phyloP scores from a whole-genome alignment of 768 basidiomycete species.

The Leccinum barrowsii region DNA sequence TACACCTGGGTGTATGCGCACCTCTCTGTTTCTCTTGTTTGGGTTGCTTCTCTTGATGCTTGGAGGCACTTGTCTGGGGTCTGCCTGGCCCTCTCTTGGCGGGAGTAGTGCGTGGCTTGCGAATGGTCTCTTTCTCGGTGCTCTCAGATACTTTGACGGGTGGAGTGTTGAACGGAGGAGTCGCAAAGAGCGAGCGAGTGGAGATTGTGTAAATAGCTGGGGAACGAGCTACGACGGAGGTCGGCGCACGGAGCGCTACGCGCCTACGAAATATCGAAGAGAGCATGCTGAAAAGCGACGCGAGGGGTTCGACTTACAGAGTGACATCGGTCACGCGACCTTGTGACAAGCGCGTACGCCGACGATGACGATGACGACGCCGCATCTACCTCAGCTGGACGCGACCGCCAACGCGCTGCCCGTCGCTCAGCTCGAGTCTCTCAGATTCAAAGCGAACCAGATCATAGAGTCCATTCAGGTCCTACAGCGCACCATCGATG shows the following conservation, averaged over 20 bases:
- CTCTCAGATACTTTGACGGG: not conserved
- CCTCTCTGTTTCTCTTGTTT: conserved; percentile 9
- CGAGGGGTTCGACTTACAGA: not conserved
- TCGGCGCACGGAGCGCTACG: not conserved
- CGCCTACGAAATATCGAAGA: conserved; percentile 17
- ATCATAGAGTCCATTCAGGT: conserved; percentile 73
- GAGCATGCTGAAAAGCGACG: conserved; percentile 4
- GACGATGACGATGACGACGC: not conserved
- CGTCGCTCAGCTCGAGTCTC: conserved; percentile 68
- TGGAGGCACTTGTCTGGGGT: not conserved
- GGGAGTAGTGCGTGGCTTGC: conserved; percentile 1
- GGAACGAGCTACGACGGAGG: not conserved
- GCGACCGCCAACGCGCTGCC: conserved; percentile 44
- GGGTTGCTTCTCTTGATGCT: conserved; percentile 7
- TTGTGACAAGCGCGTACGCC: conserved; percentile 5
- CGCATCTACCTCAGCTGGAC: not conserved
- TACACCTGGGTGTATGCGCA: conserved; percentile 1
- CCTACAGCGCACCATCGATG: conserved; percentile 62
- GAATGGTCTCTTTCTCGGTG: not conserved
- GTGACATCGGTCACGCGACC: conserved; percentile 16
- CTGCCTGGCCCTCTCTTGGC: conserved; percentile 7
- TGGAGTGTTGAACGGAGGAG: conserved; percentile 15
- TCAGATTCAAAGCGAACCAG: conserved; percentile 72
- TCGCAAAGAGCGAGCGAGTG: conserved; percentile 24
- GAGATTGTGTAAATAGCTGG: conserved; percentile 5